Conservation (phyloP, 352 stramenopile species). For the Globisporangium irregulare region DNA sequence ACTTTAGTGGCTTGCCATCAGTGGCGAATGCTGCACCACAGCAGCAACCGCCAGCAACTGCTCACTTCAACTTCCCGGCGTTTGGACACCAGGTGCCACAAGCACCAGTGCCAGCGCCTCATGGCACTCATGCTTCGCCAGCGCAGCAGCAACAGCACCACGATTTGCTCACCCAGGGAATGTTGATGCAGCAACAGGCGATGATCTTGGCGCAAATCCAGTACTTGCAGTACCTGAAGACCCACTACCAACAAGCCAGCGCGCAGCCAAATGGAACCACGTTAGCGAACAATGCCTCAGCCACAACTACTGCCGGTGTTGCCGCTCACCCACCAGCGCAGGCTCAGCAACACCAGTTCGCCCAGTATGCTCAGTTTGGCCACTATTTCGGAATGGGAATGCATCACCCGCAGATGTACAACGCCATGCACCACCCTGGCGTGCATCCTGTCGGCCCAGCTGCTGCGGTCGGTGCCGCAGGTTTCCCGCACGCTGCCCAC, state of each 20-base stretch:
- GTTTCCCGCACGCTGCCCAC: neutral
- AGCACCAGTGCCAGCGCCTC: neutral
- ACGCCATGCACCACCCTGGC: constrained; percentile 16
- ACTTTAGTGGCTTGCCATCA: neutral
- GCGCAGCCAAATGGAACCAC: constrained; percentile 2
- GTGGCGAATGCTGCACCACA: constrained; percentile 9
- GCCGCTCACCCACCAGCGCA: constrained; percentile 1
- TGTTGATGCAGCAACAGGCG: constrained; percentile 79
- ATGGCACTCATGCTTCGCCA: neutral
- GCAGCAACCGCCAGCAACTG: neutral
- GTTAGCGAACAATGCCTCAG: neutral
- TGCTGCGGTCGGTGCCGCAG: neutral
- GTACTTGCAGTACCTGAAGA: constrained; percentile 67
- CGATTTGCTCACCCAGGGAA: constrained; percentile 51
- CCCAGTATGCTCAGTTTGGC: constrained; percentile 21
- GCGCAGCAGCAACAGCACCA: constrained; percentile 26
- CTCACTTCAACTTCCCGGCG: constrained; percentile 11
- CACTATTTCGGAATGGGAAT: constrained; percentile 34
- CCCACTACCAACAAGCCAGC: constrained; percentile 31
- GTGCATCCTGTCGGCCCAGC: constrained; percentile 3
- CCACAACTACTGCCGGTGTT: constrained; percentile 4
- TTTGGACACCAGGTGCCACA: constrained; percentile 16
- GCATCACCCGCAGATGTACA: constrained; percentile 11
- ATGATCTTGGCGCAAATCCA: constrained; percentile 80
- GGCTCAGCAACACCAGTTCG: constrained; percentile 12